Base-by-base conservation (phyloP, 2,329 filamentous ascomycete genomes). In the Paramyrothecium sp. region DNA sequence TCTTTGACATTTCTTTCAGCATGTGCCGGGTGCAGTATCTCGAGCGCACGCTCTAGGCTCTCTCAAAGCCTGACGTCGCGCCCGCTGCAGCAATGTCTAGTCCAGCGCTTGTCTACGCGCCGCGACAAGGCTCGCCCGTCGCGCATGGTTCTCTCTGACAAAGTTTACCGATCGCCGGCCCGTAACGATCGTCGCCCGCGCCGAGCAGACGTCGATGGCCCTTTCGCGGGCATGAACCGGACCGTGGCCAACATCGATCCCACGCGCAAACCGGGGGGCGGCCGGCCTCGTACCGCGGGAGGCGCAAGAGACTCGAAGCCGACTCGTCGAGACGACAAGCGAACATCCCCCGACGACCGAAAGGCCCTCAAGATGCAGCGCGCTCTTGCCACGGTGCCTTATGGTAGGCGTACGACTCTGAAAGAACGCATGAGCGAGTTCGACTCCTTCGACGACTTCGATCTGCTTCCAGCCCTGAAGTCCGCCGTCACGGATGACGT, bases 291-390 rank as follows among this genome's bases (percentile, higher is more conserved):
- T 22, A 12, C n/a, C 8, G 26, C 30, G 17, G 51, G 5, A 7
- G 51, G 51, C 20, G 51, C 56, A 16, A 63, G 55, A 34, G 65
- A 66, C 58, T 60, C 58, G 56, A 67, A 61, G 63, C 61, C 62
- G 46, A 61, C 65, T 54, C 58, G 66, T 34, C 70, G 71, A 54
- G 67, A 72, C 60, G 60, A 68, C 57, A 67, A 75, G 63, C 75
- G 70, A 77, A 64, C 63, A 53, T 61, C 61, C 44, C 64, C 58
- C 50, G 71, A 74, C 61, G 68, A 74, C 73, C 79, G 70, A 73
- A 93, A 96, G 71, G 93, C 94, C 4, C 80, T 98, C 72, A 97
- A 96, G 77, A 98, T 98, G 94, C 94, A 97, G 71, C 86, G 87
- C 54, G 82, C 90, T 2, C 78, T 98, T 61, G 79, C 90, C 2